Evolutionary conservation across 768 basidiomycete genomes (phyloP), one percentile per base, ranked within the genome.

Genomic region (Mycena kentingensis): DNA sequence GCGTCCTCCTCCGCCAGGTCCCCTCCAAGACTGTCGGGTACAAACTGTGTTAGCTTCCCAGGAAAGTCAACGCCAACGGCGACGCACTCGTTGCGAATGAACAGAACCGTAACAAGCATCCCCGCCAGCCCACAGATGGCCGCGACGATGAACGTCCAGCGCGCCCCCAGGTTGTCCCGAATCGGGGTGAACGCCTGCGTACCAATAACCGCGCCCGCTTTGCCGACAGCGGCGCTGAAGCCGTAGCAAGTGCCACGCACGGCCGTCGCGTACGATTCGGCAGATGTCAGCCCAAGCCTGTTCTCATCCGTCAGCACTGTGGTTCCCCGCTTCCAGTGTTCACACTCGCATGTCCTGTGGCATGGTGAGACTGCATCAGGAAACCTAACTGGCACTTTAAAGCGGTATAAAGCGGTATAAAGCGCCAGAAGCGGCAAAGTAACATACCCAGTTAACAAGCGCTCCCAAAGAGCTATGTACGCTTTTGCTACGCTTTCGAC

Each of bases 151-250:
- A 42, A 44, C 36, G 38, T 44, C 65, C 72, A 81, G 80, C 75
- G 78, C 62, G 85, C 81, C 13, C 87, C 87, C n/a, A 86, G 78
- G 62, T 85, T 76, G 49, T 71, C 70, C 61, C 84, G 81, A 54
- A 88, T 85, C 3, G 85, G 85, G 3, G 83, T 85, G 64, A 87
- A 87, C 1, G 78, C 82, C 60, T 87, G 84, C 0, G 83, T 85
- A 8, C 86, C 85, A 45, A 87, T 52, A n/a, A 83, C 87, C 18
- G 87, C 88, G 4, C 88, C 88, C 2, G 83, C 73, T 61, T 87
- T 88, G 8, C 85, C 85, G 6, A 88, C 68, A 0, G 84, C 84
- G 7, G 85, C 85, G 24, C 81, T 82, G 32, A 88, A 62, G 2
- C 86, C 87, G 54, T 87, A 88, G 64, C 81, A 84, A 10, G 87